phyloP scores from a whole-genome alignment of 768 basidiomycete genomes.

The Chalciporus pseudorubinellus region DNA sequence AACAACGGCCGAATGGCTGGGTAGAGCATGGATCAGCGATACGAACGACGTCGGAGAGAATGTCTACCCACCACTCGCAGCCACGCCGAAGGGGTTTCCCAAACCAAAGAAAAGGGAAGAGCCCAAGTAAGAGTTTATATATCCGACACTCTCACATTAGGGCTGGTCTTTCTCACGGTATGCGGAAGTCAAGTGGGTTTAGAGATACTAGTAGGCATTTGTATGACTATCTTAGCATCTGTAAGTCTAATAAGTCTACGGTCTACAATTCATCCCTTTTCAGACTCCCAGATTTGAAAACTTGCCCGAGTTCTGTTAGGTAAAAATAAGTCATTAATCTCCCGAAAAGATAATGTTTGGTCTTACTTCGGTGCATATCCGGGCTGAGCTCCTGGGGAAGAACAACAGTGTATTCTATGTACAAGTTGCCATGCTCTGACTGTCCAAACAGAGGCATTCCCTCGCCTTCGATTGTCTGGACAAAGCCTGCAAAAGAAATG shows the following conservation, averaged over 20 bases:
- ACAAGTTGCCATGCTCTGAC: constrained; percentile 72
- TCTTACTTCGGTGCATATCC: constrained; percentile 75
- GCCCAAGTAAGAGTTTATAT: constrained; percentile 8
- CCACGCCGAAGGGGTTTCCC: constrained; percentile 37
- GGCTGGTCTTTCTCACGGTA: constrained; percentile 30
- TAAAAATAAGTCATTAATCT: constrained; percentile 7
- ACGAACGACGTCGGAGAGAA: background rate
- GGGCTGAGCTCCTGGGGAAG: constrained; percentile 71
- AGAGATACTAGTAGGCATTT: no score
- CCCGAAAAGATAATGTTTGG: background rate
- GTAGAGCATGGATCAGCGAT: constrained; percentile 1
- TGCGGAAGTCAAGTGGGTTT: constrained; percentile 1
- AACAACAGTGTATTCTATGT: constrained; percentile 91
- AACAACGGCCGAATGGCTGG: constrained; percentile 22
- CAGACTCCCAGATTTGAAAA: constrained; percentile 41
- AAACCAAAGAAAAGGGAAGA: background rate
- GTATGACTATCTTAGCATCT: constrained; percentile 2
- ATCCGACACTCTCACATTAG: constrained; percentile 16
- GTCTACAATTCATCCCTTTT: constrained; percentile 42
- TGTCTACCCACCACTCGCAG: constrained; percentile 8
- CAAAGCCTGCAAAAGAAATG: constrained; percentile 55
- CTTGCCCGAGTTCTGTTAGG: constrained; percentile 51
- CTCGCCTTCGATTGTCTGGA: constrained; percentile 82
- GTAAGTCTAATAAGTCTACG: background rate
- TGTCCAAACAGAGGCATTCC: constrained; percentile 80